Evolutionary conservation across 2,329 filamentous ascomycete genomes (phyloP).

Genomic region (Phialocephala subalpina): DNA sequence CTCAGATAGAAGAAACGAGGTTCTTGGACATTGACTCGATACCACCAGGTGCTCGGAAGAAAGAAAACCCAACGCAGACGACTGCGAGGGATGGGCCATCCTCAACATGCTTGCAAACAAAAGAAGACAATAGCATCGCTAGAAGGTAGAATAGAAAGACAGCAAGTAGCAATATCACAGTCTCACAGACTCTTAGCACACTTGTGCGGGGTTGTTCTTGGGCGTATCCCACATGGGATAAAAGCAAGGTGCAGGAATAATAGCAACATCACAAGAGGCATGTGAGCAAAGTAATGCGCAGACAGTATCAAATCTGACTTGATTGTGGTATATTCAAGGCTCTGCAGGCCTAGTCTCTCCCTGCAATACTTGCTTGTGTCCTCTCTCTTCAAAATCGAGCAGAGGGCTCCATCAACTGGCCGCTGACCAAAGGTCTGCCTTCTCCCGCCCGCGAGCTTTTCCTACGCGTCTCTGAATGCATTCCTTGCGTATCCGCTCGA

Average conservation of each 20-base stretch:
- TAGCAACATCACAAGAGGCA: not conserved
- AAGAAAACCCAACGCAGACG: too few relatives aligned
- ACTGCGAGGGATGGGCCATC: too few relatives aligned
- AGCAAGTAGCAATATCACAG: too few relatives aligned
- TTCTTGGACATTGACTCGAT: too few relatives aligned
- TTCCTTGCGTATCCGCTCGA: not conserved
- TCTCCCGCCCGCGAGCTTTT: not conserved
- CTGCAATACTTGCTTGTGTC: not conserved
- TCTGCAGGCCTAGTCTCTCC: not conserved
- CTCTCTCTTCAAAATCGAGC: not conserved
- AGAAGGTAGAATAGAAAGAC: too few relatives aligned
- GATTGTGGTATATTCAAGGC: not conserved
- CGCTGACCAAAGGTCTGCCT: not conserved
- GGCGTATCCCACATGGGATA: not conserved
- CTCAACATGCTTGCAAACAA: too few relatives aligned
- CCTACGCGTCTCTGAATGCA: not conserved
- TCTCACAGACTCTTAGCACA: too few relatives aligned
- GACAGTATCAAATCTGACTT: not conserved
- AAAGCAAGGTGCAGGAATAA: not conserved
- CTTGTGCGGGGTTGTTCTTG: not conserved
- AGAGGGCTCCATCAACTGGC: not conserved
- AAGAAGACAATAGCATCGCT: too few relatives aligned
- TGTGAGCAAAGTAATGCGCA: not conserved
- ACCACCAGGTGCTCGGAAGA: too few relatives aligned
- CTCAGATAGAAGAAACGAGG: too few relatives aligned